Conservation (phyloP, 73 alveolate species). For the Paramecium primaurelia region DNA sequence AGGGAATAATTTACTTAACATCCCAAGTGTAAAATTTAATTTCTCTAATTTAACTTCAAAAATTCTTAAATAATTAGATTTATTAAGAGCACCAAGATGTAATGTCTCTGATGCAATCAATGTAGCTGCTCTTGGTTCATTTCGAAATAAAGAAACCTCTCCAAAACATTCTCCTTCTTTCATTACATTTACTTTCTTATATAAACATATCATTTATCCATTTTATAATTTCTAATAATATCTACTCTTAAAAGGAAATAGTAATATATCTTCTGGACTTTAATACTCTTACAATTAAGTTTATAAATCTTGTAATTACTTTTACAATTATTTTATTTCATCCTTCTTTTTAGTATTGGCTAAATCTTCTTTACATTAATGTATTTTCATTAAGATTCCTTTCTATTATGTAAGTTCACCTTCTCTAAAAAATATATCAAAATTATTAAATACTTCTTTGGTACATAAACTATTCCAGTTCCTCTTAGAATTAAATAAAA, state of each 20-base stretch:
- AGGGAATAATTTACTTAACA: not conserved
- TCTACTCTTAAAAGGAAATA: not conserved
- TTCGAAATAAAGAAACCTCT: slow-evolving; percentile 70
- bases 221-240: not conserved
- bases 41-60: not conserved
- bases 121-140: slow-evolving; percentile 78
- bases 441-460: not conserved
- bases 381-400: not conserved
- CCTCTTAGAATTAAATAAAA: slow-evolving; percentile 22
- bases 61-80: not conserved
- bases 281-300: not conserved
- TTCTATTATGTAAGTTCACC: not conserved
- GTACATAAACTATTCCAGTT: not conserved
- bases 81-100: not conserved
- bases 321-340: not conserved
- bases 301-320: not conserved
- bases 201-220: not conserved
- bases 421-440: not conserved
- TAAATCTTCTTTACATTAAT: not conserved
- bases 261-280: not conserved
- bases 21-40: slow-evolving; percentile 9
- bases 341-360: not conserved
- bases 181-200: not conserved
- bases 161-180: slow-evolving; percentile 77
- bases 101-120: slow-evolving; percentile 55